Conservation (phyloP, 352 stramenopile species). For the Phytophthora nicotianae region DNA sequence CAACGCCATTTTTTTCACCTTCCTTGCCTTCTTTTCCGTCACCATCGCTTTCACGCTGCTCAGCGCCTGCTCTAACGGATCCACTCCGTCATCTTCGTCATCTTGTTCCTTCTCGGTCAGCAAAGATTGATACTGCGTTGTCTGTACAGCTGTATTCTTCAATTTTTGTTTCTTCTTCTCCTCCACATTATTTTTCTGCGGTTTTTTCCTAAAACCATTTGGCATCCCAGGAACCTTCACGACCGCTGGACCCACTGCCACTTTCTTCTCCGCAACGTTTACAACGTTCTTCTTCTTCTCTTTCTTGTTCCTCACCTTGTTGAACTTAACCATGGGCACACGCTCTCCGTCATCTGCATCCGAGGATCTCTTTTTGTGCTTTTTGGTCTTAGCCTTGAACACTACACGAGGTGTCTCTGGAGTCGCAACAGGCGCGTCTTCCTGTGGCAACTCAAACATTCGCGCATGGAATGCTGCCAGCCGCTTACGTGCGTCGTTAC, state of each 20-base stretch:
- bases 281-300: slow-evolving; percentile 35
- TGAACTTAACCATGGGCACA: slow-evolving; percentile 46
- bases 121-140: no score
- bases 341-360: slow-evolving; percentile 31
- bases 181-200: slow-evolving; percentile 5
- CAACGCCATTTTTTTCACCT: background rate
- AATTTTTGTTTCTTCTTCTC: slow-evolving; percentile 14
- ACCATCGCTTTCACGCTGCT: slow-evolving; percentile 41
- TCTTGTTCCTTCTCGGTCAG: slow-evolving; percentile 6
- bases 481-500: slow-evolving; percentile 45
- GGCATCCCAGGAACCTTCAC: slow-evolving; percentile 17
- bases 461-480: slow-evolving; percentile 53
- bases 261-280: slow-evolving; percentile 11
- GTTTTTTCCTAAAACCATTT: background rate
- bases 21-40: slow-evolving; percentile 6
- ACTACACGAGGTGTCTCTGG: slow-evolving; percentile 40
- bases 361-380: slow-evolving; percentile 31
- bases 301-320: slow-evolving; percentile 20
- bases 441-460: slow-evolving; percentile 61
- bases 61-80: slow-evolving; percentile 39
- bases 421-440: background rate
- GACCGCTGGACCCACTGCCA: slow-evolving; percentile 6
- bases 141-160: slow-evolving; percentile 11
- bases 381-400: slow-evolving; percentile 44
- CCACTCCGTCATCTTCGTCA: slow-evolving; percentile 15